phyloP scores from a whole-genome alignment of 2,329 filamentous ascomycete genomes.

The Harringtonia aguacate region DNA sequence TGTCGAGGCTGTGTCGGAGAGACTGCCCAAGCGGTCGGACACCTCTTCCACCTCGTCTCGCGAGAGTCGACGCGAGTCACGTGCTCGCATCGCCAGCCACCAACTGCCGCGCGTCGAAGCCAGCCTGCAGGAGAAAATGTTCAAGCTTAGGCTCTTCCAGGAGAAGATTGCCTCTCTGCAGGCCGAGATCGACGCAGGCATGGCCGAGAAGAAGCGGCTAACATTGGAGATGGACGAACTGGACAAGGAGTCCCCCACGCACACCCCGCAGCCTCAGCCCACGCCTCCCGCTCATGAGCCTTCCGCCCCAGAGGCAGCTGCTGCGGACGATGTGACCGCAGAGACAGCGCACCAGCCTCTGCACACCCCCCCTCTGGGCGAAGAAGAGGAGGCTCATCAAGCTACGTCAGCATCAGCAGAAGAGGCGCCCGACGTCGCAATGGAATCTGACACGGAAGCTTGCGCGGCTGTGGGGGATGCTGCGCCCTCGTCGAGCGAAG shows the following conservation, averaged over 20 bases:
- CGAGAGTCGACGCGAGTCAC: slow-evolving; percentile 13
- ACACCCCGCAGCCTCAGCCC: too few relatives aligned
- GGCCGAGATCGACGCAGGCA: slow-evolving; percentile 29
- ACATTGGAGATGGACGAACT: slow-evolving; percentile 23
- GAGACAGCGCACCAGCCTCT: too few relatives aligned
- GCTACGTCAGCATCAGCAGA: too few relatives aligned
- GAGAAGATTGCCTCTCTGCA: slow-evolving; percentile 37
- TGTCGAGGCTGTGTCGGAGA: slow-evolving; percentile 11
- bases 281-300: too few relatives aligned
- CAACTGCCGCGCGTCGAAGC: slow-evolving; percentile 27
- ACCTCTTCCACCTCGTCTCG: not conserved
- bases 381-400: too few relatives aligned
- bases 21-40: slow-evolving; percentile 16
- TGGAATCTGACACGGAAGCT: too few relatives aligned
- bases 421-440: too few relatives aligned
- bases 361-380: too few relatives aligned
- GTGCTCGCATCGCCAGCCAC: slow-evolving; percentile 25
- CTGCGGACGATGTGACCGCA: too few relatives aligned
- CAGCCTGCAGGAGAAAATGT: slow-evolving; percentile 30
- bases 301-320: too few relatives aligned
- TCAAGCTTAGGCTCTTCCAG: slow-evolving; percentile 34
- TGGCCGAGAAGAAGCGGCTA: slow-evolving; percentile 22
- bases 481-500: too few relatives aligned
- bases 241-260: slow-evolving; percentile 12
- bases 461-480: too few relatives aligned